phyloP scores from a whole-genome alignment of 2,329 filamentous ascomycete genomes.

The Aspergillus ibericus region DNA sequence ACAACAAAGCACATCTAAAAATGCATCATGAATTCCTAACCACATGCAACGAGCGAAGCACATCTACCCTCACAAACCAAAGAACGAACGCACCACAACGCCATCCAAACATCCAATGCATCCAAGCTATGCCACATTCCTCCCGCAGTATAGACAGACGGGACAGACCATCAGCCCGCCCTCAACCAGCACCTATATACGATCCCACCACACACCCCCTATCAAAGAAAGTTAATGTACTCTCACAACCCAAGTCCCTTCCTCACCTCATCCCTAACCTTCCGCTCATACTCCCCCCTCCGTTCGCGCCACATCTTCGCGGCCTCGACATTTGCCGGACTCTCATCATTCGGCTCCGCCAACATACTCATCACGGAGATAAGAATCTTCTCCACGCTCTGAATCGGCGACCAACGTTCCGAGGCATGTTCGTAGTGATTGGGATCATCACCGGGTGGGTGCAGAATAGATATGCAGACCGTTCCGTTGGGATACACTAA shows the following conservation, averaged over 20 bases:
- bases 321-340: conserved; percentile 91
- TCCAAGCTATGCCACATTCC: conserved; percentile 10
- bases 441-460: conserved; percentile 92
- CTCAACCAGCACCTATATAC: neutral
- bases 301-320: conserved; percentile 94
- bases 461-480: conserved; percentile 97
- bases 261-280: conserved; percentile 79
- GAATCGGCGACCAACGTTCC: conserved; percentile 94
- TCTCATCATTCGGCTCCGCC: conserved; percentile 95
- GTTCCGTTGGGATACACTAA: conserved; percentile 86
- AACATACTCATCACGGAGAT: conserved; percentile 98
- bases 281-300: conserved; percentile 78
- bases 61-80: neutral
- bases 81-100: conserved; percentile 19
- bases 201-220: neutral
- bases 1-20: no score
- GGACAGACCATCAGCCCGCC: no score
- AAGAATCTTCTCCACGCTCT: conserved; percentile 96
- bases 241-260: conserved; percentile 71
- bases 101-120: conserved; percentile 16
- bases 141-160: neutral
- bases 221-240: neutral
- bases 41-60: neutral
- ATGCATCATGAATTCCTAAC: neutral
- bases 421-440: conserved; percentile 97